phyloP scores from a whole-genome alignment of 768 basidiomycete species.

The Leucosporidium scottii region DNA sequence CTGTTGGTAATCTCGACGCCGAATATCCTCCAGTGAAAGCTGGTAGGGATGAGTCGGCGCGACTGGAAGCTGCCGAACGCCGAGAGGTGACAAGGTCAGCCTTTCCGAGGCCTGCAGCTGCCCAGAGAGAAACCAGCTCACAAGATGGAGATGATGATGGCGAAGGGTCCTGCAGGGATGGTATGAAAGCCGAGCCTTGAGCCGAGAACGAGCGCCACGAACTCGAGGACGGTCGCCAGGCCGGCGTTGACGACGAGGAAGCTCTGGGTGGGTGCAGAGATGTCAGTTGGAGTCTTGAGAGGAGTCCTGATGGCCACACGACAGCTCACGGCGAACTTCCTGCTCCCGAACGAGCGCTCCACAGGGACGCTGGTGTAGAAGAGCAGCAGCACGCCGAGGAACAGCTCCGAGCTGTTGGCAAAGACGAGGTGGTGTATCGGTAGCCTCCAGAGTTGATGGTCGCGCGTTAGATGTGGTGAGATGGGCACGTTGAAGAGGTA shows the following conservation, averaged over 20 bases:
- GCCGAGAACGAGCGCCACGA: constrained; percentile 3
- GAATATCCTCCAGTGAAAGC: constrained; percentile 24
- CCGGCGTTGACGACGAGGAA: constrained; percentile 11
- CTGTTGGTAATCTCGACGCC: constrained; percentile 15
- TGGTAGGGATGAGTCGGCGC: constrained; percentile 8
- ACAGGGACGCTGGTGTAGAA: constrained; percentile 64
- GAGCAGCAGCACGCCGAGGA: constrained; percentile 65
- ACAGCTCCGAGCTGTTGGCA: constrained; percentile 75
- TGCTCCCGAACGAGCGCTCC: constrained; percentile 76
- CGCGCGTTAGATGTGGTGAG: constrained; percentile 29
- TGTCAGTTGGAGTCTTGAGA: neutral
- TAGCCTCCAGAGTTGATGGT: constrained; percentile 74
- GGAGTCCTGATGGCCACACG: neutral
- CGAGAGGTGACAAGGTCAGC: too few relatives aligned
- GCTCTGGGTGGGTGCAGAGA: neutral
- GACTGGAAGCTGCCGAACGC: constrained; percentile 18
- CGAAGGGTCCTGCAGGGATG: constrained; percentile 26
- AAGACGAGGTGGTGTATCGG: constrained; percentile 65
- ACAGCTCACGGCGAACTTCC: constrained; percentile 61
- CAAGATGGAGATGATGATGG: constrained; percentile 3
- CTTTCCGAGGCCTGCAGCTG: too few relatives aligned
- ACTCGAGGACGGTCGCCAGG: neutral
- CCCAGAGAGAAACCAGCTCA: neutral
- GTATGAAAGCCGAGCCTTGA: neutral
- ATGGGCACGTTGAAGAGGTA: constrained; percentile 23